Evolutionary conservation across 2,329 filamentous ascomycete genomes (phyloP).

Genomic region (Neonectria sp.): DNA sequence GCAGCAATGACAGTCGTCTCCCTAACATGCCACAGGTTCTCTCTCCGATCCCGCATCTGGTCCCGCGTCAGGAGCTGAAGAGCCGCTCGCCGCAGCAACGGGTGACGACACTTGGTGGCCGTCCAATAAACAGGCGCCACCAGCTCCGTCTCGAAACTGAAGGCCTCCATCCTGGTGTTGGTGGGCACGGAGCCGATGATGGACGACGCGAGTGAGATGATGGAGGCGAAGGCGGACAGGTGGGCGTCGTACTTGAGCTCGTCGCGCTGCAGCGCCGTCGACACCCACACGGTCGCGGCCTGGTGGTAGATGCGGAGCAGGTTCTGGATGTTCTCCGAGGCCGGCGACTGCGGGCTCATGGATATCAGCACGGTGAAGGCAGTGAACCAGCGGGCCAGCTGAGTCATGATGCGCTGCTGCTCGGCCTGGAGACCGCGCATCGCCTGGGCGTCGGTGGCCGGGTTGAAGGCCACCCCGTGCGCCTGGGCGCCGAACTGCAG

Average conservation of each 20-base stretch:
- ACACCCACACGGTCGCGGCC: conserved; percentile 52
- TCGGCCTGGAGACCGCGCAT: conserved; percentile 47
- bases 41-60: conserved; percentile 51
- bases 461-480: conserved; percentile 45
- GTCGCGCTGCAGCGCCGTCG: conserved; percentile 46
- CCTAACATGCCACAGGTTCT: conserved; percentile 58
- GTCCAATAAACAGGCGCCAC: conserved; percentile 61
- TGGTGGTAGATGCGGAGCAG: conserved; percentile 57
- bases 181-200: conserved; percentile 42
- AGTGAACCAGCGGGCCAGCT: conserved; percentile 49
- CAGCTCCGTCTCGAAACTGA: conserved; percentile 61
- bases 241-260: conserved; percentile 56
- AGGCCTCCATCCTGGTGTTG: conserved; percentile 43
- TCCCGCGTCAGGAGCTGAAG: conserved; percentile 53
- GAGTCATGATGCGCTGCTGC: conserved; percentile 52
- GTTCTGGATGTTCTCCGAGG: conserved; percentile 38
- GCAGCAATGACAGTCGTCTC: conserved; percentile 52
- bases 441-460: conserved; percentile 42
- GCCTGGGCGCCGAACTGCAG: conserved; percentile 55
- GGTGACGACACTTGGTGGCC: conserved; percentile 59
- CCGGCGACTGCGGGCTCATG: conserved; percentile 37
- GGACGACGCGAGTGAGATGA: conserved; percentile 53
- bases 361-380: conserved; percentile 50
- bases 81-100: conserved; percentile 56
- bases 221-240: conserved; percentile 53